Base-by-base conservation (phyloP, 768 basidiomycete genomes). In the Pholiota conissans region DNA sequence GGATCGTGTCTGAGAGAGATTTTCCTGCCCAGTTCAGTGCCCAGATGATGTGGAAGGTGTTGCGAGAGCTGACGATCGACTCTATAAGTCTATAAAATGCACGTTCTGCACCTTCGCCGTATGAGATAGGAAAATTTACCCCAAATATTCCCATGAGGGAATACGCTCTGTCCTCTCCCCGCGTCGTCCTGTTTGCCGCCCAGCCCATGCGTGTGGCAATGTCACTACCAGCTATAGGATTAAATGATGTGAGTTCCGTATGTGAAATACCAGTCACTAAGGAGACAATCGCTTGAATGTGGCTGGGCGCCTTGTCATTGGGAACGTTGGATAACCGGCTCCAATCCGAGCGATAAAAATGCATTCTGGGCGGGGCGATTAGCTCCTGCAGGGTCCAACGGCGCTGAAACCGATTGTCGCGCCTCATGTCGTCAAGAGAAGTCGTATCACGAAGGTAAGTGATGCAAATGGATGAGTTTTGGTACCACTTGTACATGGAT, bases 381-480 rank as follows among this genome's bases (percentile, higher is more conserved):
- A 55, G 54, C 27, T 55, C 54, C 40, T 55, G 54, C 18, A 55
- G 35, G 10, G 54, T 55, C 54, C 54, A 55, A 4, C 54, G 45
- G 28, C 54, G 28, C 9, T 10, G 47, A 32, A 47, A 55, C 54
- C 54, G 48, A 2, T 18, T 20, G 26, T 28, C 26, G 6, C 18
- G 3, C 27, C 18, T 34, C 29, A 55, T 30, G 6, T n/a, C n/a
- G 9, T 47, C 54, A 29, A 37, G n/a, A 11, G 29, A 16, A 7
- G 18, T 20, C 26, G 46, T 32, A 18, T 29, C 27, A 7, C n/a
- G 42, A 16, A 55, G 40, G 24, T 47, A 35, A 3, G 45, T 42
- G 11, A 47, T 46, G 45, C 54, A 55, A 14, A 55, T 16, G n/a
- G 27, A 30, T 10, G 54, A 18, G 9, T 46, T 29, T 8, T 55